Conservation (phyloP, 441 rosid species). For the Viola pubescens region DNA sequence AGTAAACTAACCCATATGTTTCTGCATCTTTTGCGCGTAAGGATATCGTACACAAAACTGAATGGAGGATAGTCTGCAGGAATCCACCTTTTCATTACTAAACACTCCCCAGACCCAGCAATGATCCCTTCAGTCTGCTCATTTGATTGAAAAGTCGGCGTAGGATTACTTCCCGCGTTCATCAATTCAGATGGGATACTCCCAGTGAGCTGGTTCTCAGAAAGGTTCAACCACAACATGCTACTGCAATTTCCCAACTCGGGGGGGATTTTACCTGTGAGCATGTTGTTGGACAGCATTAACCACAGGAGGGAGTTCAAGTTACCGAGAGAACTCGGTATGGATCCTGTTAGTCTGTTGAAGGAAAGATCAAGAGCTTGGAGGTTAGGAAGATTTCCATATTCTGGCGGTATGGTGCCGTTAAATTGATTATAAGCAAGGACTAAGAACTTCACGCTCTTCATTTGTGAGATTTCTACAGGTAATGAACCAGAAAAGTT, state of each 20-base stretch:
- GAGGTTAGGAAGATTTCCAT: conserved; percentile 44
- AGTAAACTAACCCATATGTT: conserved; percentile 70
- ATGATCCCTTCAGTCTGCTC: conserved; percentile 20
- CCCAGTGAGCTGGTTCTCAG: conserved; percentile 68
- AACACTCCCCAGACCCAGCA: conserved; percentile 73
- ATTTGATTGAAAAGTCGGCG: conserved; percentile 44
- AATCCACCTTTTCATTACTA: conserved; percentile 78
- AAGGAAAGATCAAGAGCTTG: conserved; percentile 85
- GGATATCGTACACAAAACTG: conserved; percentile 54
- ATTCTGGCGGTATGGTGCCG: conserved; percentile 59
- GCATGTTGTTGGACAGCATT: conserved; percentile 74
- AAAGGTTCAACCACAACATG: conserved; percentile 78
- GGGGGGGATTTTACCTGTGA: conserved; percentile 54
- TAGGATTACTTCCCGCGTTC: conserved; percentile 50
- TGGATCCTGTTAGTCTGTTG: conserved; percentile 52
- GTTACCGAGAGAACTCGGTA: conserved; percentile 63
- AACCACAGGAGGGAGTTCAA: conserved; percentile 73
- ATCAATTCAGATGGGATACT: conserved; percentile 45
- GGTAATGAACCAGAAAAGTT: conserved; percentile 63
- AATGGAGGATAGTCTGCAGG: conserved; percentile 91
- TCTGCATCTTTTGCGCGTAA: conserved; percentile 62
- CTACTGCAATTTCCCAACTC: conserved; percentile 71
- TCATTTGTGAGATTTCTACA: conserved; percentile 41
- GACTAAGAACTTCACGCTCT: conserved; percentile 48
- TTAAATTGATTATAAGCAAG: conserved; percentile 56